These are phyloP conservation scores for Acephala macrosclerotiorum DNA, from an alignment of 2,329 filamentous ascomycete species.

Conservation along the genomic window DNA sequence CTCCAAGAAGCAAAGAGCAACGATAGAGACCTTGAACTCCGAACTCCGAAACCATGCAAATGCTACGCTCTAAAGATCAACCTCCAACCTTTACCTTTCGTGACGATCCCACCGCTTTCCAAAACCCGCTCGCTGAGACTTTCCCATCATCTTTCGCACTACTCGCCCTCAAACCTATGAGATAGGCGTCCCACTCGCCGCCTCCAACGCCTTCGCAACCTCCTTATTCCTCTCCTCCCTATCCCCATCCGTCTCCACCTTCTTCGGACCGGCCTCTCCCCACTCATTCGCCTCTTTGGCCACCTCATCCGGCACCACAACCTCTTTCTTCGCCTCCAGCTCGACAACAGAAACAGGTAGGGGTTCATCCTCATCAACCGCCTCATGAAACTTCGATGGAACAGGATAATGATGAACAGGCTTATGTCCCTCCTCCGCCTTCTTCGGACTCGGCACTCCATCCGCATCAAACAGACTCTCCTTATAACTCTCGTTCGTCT, in stretches of 20 bases:
- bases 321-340: conserved; percentile 6
- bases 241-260: conserved; percentile 25
- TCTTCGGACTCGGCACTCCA: background rate
- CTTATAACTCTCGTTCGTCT: conserved; percentile 39
- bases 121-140: background rate
- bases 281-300: conserved; percentile 25
- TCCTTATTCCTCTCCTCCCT: conserved; percentile 23
- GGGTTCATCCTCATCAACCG: conserved; percentile 24
- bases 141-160: background rate
- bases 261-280: conserved; percentile 26
- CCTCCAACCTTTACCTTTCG: background rate
- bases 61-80: conserved; percentile 4
- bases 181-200: conserved; percentile 36
- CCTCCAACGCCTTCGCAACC: conserved; percentile 36
- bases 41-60: conserved; percentile 9
- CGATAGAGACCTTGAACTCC: background rate
- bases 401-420: conserved; percentile 14
- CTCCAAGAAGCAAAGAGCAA: background rate
- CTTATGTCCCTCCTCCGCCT: conserved; percentile 6
- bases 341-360: background rate
- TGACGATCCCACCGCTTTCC: background rate
- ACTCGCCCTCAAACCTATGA: conserved; percentile 18
- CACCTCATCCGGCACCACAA: conserved; percentile 4
- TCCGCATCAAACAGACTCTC: conserved; percentile 46
- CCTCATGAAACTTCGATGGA: conserved; percentile 30